Evolutionary conservation across 106 monocot species (phyloP), one percentile per base, ranked within the genome.

Genomic region (Acorus gramineus): DNA sequence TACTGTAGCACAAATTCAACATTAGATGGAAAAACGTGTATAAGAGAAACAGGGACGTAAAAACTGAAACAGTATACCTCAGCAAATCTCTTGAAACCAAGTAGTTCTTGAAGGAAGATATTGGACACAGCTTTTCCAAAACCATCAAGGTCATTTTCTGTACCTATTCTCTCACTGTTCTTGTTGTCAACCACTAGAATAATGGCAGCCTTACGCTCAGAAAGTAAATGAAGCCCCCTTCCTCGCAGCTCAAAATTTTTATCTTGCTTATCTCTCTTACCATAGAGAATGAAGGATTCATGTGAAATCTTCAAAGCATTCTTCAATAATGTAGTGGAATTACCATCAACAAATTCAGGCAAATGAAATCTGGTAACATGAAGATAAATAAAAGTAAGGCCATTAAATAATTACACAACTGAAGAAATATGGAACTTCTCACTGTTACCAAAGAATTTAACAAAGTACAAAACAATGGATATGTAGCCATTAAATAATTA

Each of bases 181-280:
- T 57, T 42, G 43, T 72, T 65, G 68, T 73, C 62, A 49, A 53
- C 44, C 61, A 86, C 42, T 10, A 87, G 48, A 65, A 81, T 48
- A 62, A 78, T 75, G 59, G 83, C 81, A 72, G 56, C 81, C 81
- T 87, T 87, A 49, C 67, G 69, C 52, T 76, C 71, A 49, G 8
- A 6, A 81, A 80, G 59, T 4, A 81, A 63, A 10, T 70, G 51
- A 11, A 49, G 45, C 11, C 87, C 87, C 52, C 51, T 56, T 59
- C 74, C 64, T 28, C 56, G 64, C 50, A 78, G 58, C 63, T 69
- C 66, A 81, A 55, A 59, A n/a, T 69, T 60, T 28, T 67, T 59
- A 11, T 46, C 51, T 52, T 77, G 53, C 12, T 46, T 56, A 50
- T 12, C 77, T 55, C 72, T 60, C 49, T 65, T 70, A 64, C 14